Evolutionary conservation across 768 basidiomycete genomes (phyloP).

Genomic region (Hericium coralloides): DNA sequence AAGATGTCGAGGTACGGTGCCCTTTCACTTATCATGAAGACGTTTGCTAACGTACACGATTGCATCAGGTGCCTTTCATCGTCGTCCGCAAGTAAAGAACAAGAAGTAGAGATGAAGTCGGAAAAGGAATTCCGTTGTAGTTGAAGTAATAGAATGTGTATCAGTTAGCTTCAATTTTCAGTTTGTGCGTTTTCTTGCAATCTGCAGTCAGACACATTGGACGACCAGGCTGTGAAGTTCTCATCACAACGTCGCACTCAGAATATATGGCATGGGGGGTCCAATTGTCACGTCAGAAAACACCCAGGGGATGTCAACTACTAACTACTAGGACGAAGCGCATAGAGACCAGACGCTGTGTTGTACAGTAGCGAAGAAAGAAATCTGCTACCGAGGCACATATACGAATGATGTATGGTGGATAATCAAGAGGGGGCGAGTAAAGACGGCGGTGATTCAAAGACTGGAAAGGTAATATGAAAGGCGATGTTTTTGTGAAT

Average conservation of each 20-base stretch:
- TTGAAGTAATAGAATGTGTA: too few relatives aligned
- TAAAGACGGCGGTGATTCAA: constrained; percentile 13
- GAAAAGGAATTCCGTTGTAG: too few relatives aligned
- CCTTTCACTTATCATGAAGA: neutral
- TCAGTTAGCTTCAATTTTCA: too few relatives aligned
- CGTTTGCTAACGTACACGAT: constrained; percentile 2
- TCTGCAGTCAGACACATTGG: too few relatives aligned
- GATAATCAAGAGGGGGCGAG: constrained; percentile 3
- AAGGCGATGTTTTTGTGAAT: constrained; percentile 2
- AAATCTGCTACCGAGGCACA: neutral
- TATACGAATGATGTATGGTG: constrained; percentile 3
- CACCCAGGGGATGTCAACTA: too few relatives aligned
- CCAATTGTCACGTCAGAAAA: too few relatives aligned
- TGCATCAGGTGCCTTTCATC: constrained; percentile 68
- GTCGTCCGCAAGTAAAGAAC: constrained; percentile 50
- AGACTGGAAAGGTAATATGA: constrained; percentile 10
- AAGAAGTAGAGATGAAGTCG: neutral
- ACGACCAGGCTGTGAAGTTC: too few relatives aligned
- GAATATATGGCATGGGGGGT: too few relatives aligned
- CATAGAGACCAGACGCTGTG: too few relatives aligned
- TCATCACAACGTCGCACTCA: too few relatives aligned
- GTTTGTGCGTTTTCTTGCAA: too few relatives aligned
- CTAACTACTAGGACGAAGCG: too few relatives aligned
- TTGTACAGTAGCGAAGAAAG: neutral
- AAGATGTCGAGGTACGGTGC: constrained; percentile 81